Base-by-base conservation (phyloP, 2,329 filamentous ascomycete genomes). In the Cordyceps militaris region DNA sequence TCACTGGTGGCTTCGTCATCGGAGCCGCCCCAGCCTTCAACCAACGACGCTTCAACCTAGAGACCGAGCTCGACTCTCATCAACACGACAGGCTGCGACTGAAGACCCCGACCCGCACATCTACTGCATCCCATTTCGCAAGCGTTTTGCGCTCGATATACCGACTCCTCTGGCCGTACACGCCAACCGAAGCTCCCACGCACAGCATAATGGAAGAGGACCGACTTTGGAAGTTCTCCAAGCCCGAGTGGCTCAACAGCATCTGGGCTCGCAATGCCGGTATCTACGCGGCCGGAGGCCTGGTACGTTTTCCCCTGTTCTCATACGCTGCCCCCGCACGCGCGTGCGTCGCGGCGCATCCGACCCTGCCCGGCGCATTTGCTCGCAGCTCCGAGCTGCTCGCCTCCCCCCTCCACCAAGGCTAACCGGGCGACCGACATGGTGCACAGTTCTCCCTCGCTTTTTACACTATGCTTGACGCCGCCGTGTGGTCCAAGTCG, bases 381-480 rank as follows among this genome's bases (percentile, higher is more conserved):
- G 43, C 43, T 48, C 53, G 52, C 44, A 56, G 42, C 30, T 38
- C 42, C 42, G 43, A 38, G 32, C 52, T 1, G 21, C 21, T 21
- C 13, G 19, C 40, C 23, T 11, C 40, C 21, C 40, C 3, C 19
- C 40, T 42, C 19, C 26, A 13, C 26, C n/a, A 24, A 42, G 26
- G 26, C 34, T 43, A 32, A 50, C 46, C 36, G 16, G n/a, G n/a
- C 21, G 36, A 42, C n/a, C 36, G 19, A 40, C 34, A 28, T 23
- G n/a, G 7, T 36, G 13, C 7, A 56, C 64, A 86, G 84, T 87
- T 85, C 77, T 85, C 84, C 49, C 74, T 87, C 68, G 83, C 83
- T 61, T 87, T 87, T 73, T 87, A 86, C 76, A 75, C 83, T 67
- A 80, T 87, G 72, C 81, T 87, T 71, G 84, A 87, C 70, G 78